Percentiles rank a stretch among this genome's conserved stretches.
phyloP scores from a whole-genome alignment of 371 early-diverging fungal species.

The Mortierella sp. region DNA sequence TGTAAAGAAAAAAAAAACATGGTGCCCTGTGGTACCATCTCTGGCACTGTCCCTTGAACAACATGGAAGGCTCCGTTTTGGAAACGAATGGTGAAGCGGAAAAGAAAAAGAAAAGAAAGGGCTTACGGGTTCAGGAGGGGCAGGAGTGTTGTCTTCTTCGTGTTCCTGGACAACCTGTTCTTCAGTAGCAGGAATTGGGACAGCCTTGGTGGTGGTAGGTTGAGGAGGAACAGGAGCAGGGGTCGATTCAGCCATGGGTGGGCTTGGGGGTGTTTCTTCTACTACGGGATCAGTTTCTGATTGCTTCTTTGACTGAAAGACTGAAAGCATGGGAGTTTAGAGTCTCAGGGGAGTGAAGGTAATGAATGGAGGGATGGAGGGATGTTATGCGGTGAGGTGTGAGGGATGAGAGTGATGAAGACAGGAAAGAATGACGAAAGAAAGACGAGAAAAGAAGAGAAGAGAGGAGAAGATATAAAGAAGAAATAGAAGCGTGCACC shows the following conservation, averaged over 20 bases:
- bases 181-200: not conserved
- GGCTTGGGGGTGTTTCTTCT: not conserved
- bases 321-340: slow-evolving; percentile 6
- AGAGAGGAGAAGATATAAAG: not conserved
- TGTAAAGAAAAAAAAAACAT: not conserved
- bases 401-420: not conserved
- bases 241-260: not conserved
- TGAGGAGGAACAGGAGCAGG: not conserved
- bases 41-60: not conserved
- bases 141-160: slow-evolving; percentile 12
- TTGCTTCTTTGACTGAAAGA: slow-evolving; percentile 15
- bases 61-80: not conserved
- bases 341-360: not conserved
- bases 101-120: too few species aligned
- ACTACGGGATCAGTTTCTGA: slow-evolving; percentile 11
- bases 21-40: not conserved
- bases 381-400: not conserved
- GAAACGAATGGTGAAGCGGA: too few species aligned
- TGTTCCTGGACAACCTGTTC: not conserved
- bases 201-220: not conserved
- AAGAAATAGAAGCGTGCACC: not conserved
- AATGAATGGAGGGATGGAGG: not conserved
- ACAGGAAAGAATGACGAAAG: not conserved
- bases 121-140: slow-evolving; percentile 54
- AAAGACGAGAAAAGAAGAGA: not conserved